Base-by-base conservation (phyloP, 2,329 filamentous ascomycete genomes). In the Phaeosphaeria sp. region DNA sequence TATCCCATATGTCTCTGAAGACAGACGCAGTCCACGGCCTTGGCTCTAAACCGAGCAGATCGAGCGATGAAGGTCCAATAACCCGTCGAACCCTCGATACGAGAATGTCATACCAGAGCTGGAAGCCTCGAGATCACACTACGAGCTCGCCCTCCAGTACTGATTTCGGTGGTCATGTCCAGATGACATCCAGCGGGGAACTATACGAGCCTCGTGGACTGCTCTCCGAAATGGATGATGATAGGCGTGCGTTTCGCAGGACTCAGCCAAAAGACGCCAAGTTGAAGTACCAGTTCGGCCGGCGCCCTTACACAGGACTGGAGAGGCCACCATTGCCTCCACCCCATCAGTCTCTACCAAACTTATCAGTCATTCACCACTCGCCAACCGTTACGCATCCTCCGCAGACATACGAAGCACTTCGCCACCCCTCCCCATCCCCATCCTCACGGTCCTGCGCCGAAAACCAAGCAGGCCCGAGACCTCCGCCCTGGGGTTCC, bases 181-280 rank as follows among this genome's bases (percentile, higher is more conserved):
- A 57, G 21, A 20, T 54, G 53, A 44, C 25, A 42, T 53, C 46
- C 13, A 39, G 42, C n/a, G 36, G 24, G 5, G 39, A 42, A 24
- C 43, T 25, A 4, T 50, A 59, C 25, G 42, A 39, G 8, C 36
- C 58, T 30, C 53, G 51, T 6, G 51, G 45, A 15, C 36, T 56
- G 11, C 50, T 42, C 27, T 50, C 30, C 6, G 53, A 57, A 3
- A 43, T 43, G n/a, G 33, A 53, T 9, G 44, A 57, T 15, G 48
- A 49, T 13, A 4, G 33, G 24, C 27, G 21, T 18, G 49, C 46
- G n/a, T 24, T 39, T 21, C 49, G 52, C 18, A 51, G 49, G n/a
- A 56, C 40, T 11, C 42, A 51, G 17, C 62, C 57, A 3, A 63
- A 63, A 47, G 56, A 65, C 18, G 58, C 54, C 45, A 54, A 59